phyloP scores from a whole-genome alignment of 345 rosid genomes.

The Microcos paniculata region DNA sequence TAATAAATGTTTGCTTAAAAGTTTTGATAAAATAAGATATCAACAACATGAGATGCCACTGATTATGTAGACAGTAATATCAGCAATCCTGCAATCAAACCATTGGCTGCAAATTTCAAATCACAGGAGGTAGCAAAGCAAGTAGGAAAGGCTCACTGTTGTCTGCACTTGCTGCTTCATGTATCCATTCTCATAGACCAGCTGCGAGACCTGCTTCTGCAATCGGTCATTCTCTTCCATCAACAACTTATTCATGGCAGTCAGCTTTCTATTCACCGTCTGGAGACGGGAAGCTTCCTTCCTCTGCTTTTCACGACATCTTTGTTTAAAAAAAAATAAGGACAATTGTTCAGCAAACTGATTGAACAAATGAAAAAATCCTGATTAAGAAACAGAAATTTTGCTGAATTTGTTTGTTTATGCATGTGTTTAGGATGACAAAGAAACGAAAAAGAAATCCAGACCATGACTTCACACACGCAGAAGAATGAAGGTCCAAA shows the following conservation, averaged over 20 bases:
- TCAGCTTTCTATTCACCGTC: constrained; percentile 82
- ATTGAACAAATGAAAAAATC: neutral
- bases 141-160: constrained; percentile 37
- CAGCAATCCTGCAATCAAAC: neutral
- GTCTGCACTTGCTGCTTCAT: constrained; percentile 75
- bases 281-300: constrained; percentile 93
- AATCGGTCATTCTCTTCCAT: constrained; percentile 99
- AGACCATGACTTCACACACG: neutral
- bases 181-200: constrained; percentile 91
- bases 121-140: neutral
- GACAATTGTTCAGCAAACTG: neutral
- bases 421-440: neutral
- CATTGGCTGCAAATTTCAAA: neutral
- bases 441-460: neutral
- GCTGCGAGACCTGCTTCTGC: constrained; percentile 96
- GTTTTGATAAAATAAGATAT: neutral
- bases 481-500: neutral
- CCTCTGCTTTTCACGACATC: constrained; percentile 98
- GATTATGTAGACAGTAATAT: neutral
- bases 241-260: constrained; percentile 91
- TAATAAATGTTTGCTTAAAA: neutral
- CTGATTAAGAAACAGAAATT: neutral
- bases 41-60: neutral
- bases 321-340: constrained; percentile 2
- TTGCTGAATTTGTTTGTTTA: neutral